Evolutionary conservation across 768 basidiomycete species (phyloP).

Genomic region (Tulasnella calospora): DNA sequence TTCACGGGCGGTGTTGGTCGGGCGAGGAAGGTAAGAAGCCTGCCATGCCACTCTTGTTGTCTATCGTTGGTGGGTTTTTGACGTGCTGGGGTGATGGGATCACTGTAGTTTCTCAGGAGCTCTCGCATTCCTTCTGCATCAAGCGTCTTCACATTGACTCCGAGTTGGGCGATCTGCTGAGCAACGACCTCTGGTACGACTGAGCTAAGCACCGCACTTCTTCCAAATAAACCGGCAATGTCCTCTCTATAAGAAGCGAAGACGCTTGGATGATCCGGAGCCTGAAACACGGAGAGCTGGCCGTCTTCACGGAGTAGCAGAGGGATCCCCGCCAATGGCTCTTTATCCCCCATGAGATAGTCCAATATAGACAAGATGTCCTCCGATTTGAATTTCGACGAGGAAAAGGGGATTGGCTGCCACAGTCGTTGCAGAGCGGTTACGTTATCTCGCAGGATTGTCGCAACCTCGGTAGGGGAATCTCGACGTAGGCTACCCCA

Average conservation of each 20-base stretch:
- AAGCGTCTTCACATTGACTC: neutral
- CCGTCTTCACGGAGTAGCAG: conserved; percentile 1
- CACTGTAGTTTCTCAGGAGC: neutral
- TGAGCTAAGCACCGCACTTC: neutral
- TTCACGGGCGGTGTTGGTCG: neutral
- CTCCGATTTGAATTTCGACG: neutral
- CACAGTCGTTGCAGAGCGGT: neutral
- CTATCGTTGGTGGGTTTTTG: neutral
- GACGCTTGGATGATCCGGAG: neutral
- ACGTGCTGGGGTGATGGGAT: neutral
- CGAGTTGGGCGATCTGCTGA: neutral
- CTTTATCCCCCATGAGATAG: neutral
- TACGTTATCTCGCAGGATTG: neutral
- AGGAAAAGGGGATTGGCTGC: neutral
- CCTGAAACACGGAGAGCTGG: neutral
- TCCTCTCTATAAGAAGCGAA: neutral
- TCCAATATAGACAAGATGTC: neutral
- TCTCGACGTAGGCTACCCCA: neutral
- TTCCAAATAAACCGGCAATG: conserved; percentile 8
- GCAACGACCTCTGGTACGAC: neutral
- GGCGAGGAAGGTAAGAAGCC: neutral
- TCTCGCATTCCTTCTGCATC: conserved; percentile 6
- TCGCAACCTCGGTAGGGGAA: neutral
- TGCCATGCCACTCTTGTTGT: neutral
- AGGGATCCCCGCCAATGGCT: neutral